Conservation (phyloP, 352 stramenopile genomes). For the Pythium brachiatum region DNA sequence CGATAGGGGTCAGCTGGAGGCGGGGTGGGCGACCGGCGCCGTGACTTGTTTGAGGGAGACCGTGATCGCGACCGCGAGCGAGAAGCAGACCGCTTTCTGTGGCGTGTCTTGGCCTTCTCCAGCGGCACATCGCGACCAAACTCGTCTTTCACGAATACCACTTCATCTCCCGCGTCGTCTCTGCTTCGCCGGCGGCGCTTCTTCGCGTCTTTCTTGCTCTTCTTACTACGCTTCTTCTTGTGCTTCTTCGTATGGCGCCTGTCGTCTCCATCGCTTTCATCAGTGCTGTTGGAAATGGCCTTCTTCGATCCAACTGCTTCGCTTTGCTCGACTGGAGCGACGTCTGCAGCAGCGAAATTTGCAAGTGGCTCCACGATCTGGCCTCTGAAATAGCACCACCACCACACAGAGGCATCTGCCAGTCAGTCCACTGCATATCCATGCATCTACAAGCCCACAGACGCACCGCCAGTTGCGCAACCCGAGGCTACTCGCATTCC, state of each 20-base stretch:
- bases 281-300: background rate
- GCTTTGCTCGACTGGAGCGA: background rate
- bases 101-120: conserved; percentile 25
- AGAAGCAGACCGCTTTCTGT: conserved; percentile 14
- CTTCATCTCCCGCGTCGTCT: background rate
- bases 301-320: background rate
- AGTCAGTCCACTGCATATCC: background rate
- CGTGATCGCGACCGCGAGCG: conserved; percentile 10
- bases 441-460: background rate
- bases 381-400: conserved; percentile 16
- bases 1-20: conserved; percentile 17
- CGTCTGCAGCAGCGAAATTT: conserved; percentile 16
- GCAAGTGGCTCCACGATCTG: conserved; percentile 30
- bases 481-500: conserved; percentile 20
- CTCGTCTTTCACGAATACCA: conserved; percentile 56
- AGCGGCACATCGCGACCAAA: conserved; percentile 69
- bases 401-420: background rate
- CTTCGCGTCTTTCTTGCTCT: conserved; percentile 13
- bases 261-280: background rate
- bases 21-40: background rate
- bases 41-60: background rate
- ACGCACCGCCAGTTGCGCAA: conserved; percentile 41
- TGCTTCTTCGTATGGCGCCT: conserved; percentile 18
- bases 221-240: conserved; percentile 33
- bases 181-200: background rate